Evolutionary conservation across 805 yeast species (phyloP).

Genomic region (Torulaspora franciscae): DNA sequence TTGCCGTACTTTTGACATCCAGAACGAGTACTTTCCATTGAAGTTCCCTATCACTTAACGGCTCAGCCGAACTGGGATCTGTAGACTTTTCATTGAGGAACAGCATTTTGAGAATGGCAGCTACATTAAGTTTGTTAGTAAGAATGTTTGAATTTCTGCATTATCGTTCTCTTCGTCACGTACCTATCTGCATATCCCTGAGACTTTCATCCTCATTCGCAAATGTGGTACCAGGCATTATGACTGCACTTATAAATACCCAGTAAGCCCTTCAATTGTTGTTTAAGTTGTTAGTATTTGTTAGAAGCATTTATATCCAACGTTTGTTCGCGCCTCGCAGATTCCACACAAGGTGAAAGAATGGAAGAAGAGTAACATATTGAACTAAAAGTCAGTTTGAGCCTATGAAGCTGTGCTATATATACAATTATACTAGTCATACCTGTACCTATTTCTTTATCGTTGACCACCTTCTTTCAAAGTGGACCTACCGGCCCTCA

Average conservation of each 20-base stretch:
- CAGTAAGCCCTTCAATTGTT: not conserved
- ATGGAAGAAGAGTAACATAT: not conserved
- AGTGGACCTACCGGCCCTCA: slow-evolving; percentile 95
- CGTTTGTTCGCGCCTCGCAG: not conserved
- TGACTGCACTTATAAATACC: not conserved
- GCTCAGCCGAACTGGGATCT: slow-evolving; percentile 47
- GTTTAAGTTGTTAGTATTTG: not conserved
- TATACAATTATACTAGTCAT: slow-evolving; percentile 3
- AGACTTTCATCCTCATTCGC: slow-evolving; percentile 27
- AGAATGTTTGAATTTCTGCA: not conserved
- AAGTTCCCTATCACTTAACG: slow-evolving; percentile 58
- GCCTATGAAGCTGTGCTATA: not conserved
- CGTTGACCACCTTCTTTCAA: slow-evolving; percentile 58
- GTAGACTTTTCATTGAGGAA: slow-evolving; percentile 65
- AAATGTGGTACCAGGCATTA: slow-evolving; percentile 21
- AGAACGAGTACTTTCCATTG: slow-evolving; percentile 89
- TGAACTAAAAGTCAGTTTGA: not conserved
- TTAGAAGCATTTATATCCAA: not conserved
- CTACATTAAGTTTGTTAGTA: slow-evolving; percentile 9
- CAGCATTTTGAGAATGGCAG: slow-evolving; percentile 72
- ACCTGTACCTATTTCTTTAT: slow-evolving; percentile 7
- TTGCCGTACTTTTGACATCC: slow-evolving; percentile 75
- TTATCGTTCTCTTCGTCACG: slow-evolving; percentile 12
- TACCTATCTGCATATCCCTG: slow-evolving; percentile 42
- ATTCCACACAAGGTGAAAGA: not conserved